phyloP scores from a whole-genome alignment of 2,329 filamentous ascomycete genomes.

The Fusarium verrucosum region DNA sequence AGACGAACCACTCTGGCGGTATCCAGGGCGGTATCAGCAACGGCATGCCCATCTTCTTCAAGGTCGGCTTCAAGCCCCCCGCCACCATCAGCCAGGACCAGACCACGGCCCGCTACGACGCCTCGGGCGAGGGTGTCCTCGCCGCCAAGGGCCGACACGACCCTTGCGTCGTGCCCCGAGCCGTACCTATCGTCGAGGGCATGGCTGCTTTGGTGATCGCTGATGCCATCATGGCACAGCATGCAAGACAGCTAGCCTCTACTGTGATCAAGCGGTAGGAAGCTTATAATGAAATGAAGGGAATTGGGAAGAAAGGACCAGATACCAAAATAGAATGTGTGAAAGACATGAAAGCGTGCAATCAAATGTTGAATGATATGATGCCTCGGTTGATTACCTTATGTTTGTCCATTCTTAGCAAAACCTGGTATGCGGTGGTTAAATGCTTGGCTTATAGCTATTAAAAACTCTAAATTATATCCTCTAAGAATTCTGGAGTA shows the following conservation, averaged over 20 bases:
- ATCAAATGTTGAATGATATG: too few species aligned
- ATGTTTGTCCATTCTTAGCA: too few species aligned
- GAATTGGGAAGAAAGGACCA: neutral
- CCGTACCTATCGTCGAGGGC: slow-evolving; percentile 87
- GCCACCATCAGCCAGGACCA: slow-evolving; percentile 94
- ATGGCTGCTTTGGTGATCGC: slow-evolving; percentile 91
- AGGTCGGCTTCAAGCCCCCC: slow-evolving; percentile 92
- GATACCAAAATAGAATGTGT: too few species aligned
- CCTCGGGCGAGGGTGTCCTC: slow-evolving; percentile 74
- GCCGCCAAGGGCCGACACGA: slow-evolving; percentile 95
- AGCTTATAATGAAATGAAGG: neutral
- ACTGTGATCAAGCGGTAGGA: slow-evolving; percentile 12
- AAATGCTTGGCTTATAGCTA: too few species aligned
- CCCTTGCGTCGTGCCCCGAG: slow-evolving; percentile 88
- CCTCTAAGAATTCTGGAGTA: too few species aligned
- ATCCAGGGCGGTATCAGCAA: slow-evolving; percentile 97
- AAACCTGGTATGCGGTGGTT: too few species aligned
- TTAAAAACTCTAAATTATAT: too few species aligned
- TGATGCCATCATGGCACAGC: slow-evolving; percentile 86
- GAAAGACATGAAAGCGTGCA: too few species aligned
- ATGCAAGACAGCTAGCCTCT: slow-evolving; percentile 63
- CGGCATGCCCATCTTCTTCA: slow-evolving; percentile 93
- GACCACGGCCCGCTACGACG: slow-evolving; percentile 81
- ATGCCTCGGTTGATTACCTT: too few species aligned
- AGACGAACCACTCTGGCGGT: slow-evolving; percentile 94